These are phyloP conservation scores for Sarocladium brachiariae DNA, from an alignment of 2,329 filamentous ascomycete species.

Conservation along the genomic window DNA sequence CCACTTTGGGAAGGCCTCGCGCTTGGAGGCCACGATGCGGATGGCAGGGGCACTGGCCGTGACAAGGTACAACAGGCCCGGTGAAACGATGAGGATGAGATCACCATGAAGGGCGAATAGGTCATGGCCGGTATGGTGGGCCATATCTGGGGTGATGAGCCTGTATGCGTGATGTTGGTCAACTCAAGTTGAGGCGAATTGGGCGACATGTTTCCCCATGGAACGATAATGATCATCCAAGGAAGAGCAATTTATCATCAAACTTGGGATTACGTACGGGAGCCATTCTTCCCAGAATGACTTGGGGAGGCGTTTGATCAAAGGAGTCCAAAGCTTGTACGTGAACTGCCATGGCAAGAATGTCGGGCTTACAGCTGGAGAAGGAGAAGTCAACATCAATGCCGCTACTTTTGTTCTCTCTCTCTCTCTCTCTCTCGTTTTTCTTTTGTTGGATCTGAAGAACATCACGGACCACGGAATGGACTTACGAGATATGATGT, in stretches of 20 bases:
- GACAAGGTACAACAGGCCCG: slow-evolving; percentile 44
- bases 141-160: slow-evolving; percentile 52
- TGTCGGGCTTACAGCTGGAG: slow-evolving; percentile 45
- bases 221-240: too few relatives aligned
- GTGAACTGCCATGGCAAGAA: slow-evolving; percentile 50
- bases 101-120: slow-evolving; percentile 56
- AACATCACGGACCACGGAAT: too few relatives aligned
- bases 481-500: slow-evolving; percentile 46
- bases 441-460: too few relatives aligned
- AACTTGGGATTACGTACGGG: slow-evolving; percentile 46
- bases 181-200: background rate
- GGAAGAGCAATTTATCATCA: too few relatives aligned
- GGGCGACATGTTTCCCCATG: too few relatives aligned
- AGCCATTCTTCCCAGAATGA: slow-evolving; percentile 52
- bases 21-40: slow-evolving; percentile 55
- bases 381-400: too few relatives aligned
- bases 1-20: slow-evolving; percentile 59
- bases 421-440: too few relatives aligned
- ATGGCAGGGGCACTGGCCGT: slow-evolving; percentile 60
- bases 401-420: too few relatives aligned
- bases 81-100: slow-evolving; percentile 57
- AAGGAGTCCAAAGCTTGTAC: slow-evolving; percentile 44
- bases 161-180: slow-evolving; percentile 24
- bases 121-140: slow-evolving; percentile 47
- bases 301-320: slow-evolving; percentile 49